A percentile compares a stretch with the other conserved stretches of the same genome.
Evolutionary conservation across 352 stramenopile species (phyloP).

Genomic region (Phytophthora cactorum): DNA sequence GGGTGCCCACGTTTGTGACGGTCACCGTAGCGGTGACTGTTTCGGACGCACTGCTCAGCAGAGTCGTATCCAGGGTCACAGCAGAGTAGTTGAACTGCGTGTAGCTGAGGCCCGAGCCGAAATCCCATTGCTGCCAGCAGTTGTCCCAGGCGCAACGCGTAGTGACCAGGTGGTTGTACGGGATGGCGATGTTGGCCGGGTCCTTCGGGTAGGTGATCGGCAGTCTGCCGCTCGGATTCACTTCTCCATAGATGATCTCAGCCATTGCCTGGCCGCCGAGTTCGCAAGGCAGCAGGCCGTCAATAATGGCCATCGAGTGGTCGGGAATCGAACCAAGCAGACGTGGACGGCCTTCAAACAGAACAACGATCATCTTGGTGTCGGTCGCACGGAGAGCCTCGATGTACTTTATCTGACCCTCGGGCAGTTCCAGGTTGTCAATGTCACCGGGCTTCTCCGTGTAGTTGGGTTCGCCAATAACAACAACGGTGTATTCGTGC

Average conservation of each 20-base stretch:
- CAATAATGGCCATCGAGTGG: slow-evolving; percentile 70
- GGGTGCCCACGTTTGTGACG: slow-evolving; percentile 68
- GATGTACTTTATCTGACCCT: slow-evolving; percentile 77
- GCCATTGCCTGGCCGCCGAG: slow-evolving; percentile 80
- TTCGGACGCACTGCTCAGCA: slow-evolving; percentile 30
- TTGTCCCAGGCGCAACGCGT: slow-evolving; percentile 47
- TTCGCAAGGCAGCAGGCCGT: slow-evolving; percentile 75
- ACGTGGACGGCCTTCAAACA: slow-evolving; percentile 79
- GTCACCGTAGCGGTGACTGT: slow-evolving; percentile 43
- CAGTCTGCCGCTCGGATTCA: slow-evolving; percentile 79
- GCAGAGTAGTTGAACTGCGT: slow-evolving; percentile 62
- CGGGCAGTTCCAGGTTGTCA: slow-evolving; percentile 63
- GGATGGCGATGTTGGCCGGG: slow-evolving; percentile 55
- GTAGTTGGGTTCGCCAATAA: slow-evolving; percentile 78
- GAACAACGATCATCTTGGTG: slow-evolving; percentile 80
- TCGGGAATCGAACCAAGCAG: slow-evolving; percentile 59
- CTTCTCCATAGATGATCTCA: slow-evolving; percentile 77
- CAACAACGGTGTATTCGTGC: slow-evolving; percentile 67
- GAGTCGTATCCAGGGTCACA: slow-evolving; percentile 44
- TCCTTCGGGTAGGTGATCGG: slow-evolving; percentile 85
- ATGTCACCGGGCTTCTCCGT: slow-evolving; percentile 88
- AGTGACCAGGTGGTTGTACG: slow-evolving; percentile 72
- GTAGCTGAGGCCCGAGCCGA: slow-evolving; percentile 72
- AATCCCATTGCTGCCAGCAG: slow-evolving; percentile 69
- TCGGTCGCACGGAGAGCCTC: slow-evolving; percentile 57